Evolutionary conservation across 2,329 filamentous ascomycete species (phyloP).

Genomic region (Colletotrichum sp.): DNA sequence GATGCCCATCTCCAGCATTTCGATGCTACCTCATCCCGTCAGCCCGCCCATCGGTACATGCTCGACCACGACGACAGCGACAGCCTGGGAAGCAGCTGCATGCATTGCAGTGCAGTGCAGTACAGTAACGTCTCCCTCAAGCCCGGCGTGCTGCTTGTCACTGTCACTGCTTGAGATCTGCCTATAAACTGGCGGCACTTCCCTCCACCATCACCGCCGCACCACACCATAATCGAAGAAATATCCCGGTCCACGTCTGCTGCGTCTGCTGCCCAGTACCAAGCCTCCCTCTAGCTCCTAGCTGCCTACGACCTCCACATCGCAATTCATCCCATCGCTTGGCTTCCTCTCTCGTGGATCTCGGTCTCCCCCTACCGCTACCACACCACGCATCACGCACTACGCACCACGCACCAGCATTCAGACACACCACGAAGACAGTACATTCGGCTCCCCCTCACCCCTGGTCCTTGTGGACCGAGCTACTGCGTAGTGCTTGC

Average conservation of each 20-base stretch:
- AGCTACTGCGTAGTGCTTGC: not conserved
- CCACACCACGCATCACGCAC: not conserved
- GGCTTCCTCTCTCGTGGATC: conserved; percentile 7
- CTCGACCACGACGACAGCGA: not conserved
- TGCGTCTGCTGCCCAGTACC: conserved; percentile 1
- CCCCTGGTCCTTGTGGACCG: conserved; percentile 12
- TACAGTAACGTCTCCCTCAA: not conserved
- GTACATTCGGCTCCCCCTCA: conserved; percentile 8
- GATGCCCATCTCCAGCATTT: not conserved
- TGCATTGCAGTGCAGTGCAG: not conserved
- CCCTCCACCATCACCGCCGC: conserved; percentile 2
- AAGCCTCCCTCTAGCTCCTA: not conserved
- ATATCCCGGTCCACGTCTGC: conserved; percentile 10
- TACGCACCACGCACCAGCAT: not conserved
- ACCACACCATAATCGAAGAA: conserved; percentile 11
- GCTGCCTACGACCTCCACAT: conserved; percentile 1
- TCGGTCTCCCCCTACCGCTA: not conserved
- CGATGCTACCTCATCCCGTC: not conserved
- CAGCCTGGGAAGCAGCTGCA: conserved; percentile 10
- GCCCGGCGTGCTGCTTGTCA: not conserved
- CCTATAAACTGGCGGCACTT: conserved; percentile 2
- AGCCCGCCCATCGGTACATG: not conserved
- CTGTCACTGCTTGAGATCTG: not conserved
- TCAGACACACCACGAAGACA: not conserved
- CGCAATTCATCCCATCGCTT: conserved; percentile 4